Evolutionary conservation across 805 yeast genomes (phyloP), one percentile per base, ranked within the genome.

Genomic region (Zygotorulaspora danielsina): DNA sequence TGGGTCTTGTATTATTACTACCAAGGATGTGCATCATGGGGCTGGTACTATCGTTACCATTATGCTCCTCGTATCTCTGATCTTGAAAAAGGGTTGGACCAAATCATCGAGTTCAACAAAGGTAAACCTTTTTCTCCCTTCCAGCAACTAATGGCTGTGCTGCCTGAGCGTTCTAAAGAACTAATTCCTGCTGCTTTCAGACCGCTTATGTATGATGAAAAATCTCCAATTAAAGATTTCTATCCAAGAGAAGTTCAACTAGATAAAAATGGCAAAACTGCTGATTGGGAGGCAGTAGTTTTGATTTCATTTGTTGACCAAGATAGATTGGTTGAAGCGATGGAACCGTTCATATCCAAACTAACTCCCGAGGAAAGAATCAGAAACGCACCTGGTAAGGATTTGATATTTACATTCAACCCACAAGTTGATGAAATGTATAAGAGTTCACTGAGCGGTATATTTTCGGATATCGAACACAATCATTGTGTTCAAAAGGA

Each of bases 231-330:
- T 49, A 73, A 73, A 40, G 97, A 88, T 53, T 88, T 87, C 55
- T 93, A 93, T 58, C 98, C 98, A 2, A 72, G 74, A 42, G 86
- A 85, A 44, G 95, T 90, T 41, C 85, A 80, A 37, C 72, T 85
- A 24, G 98, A 93, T 66, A 73, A 79, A 75, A 93, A 93, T 59
- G 98, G 97, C 31, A 93, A 93, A 61, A 85, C 88, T 39, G 95
- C 93, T 2, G 82, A 87, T 35, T 93, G 98, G 98, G 97, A 93
- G 66, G 97, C 97, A 8, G 96, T 93, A 40, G 96, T 93, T 5
- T 74, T 86, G 53, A 74, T 93, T 42, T 81, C 94, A 4, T 93
- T 93, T 70, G 97, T 93, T 32, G 97, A 93, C 50, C 87, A 84
- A 54, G 64, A 75, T 20, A 73, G 93, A 44, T 71, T 93, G 41